Evolutionary conservation across 768 basidiomycete species (phyloP).

Genomic region (Psilocybe sp.): DNA sequence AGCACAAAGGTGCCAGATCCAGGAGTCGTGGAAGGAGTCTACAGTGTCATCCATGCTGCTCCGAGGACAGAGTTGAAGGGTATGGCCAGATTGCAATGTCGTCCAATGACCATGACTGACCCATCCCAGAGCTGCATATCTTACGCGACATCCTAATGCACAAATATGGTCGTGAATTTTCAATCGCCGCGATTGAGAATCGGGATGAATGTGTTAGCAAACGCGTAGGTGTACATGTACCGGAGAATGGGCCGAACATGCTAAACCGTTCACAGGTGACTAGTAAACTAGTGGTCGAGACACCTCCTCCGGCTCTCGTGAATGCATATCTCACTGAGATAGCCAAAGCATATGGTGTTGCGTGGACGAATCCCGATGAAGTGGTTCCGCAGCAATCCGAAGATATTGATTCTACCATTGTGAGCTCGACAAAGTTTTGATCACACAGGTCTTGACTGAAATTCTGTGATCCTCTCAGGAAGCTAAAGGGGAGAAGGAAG

Average conservation of each 20-base stretch:
- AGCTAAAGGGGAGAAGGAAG: not conserved
- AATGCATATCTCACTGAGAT: conserved; percentile 90
- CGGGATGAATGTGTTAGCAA: conserved; percentile 76
- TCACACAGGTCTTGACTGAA: too few relatives aligned
- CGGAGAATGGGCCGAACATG: not conserved
- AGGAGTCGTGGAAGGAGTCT: conserved; percentile 75
- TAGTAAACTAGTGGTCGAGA: conserved; percentile 66
- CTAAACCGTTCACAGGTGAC: conserved; percentile 49
- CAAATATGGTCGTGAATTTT: conserved; percentile 92
- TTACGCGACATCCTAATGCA: conserved; percentile 94
- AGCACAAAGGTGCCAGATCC: conserved; percentile 86
- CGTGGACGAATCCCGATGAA: conserved; percentile 50
- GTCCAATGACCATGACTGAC: not conserved
- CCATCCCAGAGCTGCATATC: conserved; percentile 72
- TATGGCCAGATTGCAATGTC: conserved; percentile 19
- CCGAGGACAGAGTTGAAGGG: conserved; percentile 91
- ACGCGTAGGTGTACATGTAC: conserved; percentile 51
- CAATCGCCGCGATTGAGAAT: conserved; percentile 84
- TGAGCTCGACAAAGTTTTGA: conserved; percentile 15
- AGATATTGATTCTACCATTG: conserved; percentile 31
- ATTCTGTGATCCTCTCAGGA: not conserved
- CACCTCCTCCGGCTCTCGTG: conserved; percentile 73
- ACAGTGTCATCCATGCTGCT: conserved; percentile 86
- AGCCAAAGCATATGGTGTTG: conserved; percentile 79
- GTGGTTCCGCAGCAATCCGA: not conserved